Conservation (phyloP, 2,329 filamentous ascomycete genomes). For the Claviceps quebecensis region DNA sequence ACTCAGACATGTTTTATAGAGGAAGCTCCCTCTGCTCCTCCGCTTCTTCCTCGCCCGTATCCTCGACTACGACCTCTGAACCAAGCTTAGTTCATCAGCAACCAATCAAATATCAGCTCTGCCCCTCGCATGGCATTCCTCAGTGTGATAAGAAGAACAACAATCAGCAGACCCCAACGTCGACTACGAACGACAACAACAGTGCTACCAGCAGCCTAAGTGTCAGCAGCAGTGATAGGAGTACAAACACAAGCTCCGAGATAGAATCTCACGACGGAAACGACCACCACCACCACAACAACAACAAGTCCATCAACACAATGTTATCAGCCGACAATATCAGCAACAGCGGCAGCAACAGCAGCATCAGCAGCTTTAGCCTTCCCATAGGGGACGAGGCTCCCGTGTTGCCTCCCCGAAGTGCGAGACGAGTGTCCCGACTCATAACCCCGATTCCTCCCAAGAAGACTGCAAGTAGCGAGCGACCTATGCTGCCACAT, state of each 20-base stretch:
- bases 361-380: constrained; percentile 7
- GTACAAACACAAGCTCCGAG: neutral
- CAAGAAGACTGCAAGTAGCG: constrained; percentile 19
- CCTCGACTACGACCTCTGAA: neutral
- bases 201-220: neutral
- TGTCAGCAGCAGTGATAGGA: constrained; percentile 2
- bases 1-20: constrained; percentile 9
- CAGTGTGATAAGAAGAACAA: neutral
- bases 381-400: constrained; percentile 9
- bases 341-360: constrained; percentile 9
- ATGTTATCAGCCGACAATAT: constrained; percentile 16
- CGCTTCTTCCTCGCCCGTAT: neutral
- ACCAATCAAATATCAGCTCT: constrained; percentile 1
- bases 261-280: constrained; percentile 4
- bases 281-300: constrained; percentile 8
- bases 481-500: constrained; percentile 21
- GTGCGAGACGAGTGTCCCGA: constrained; percentile 32
- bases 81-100: constrained; percentile 2
- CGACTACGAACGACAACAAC: neutral
- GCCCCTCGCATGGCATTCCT: neutral
- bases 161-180: constrained; percentile 3
- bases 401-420: constrained; percentile 37
- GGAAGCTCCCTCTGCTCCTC: constrained; percentile 10
- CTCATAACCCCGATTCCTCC: constrained; percentile 19
- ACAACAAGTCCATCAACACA: constrained; percentile 9